A percentile compares a stretch with the other conserved stretches of the same genome.
phyloP scores from a whole-genome alignment of 306 rosid genomes.

The Cicer yamashitae region DNA sequence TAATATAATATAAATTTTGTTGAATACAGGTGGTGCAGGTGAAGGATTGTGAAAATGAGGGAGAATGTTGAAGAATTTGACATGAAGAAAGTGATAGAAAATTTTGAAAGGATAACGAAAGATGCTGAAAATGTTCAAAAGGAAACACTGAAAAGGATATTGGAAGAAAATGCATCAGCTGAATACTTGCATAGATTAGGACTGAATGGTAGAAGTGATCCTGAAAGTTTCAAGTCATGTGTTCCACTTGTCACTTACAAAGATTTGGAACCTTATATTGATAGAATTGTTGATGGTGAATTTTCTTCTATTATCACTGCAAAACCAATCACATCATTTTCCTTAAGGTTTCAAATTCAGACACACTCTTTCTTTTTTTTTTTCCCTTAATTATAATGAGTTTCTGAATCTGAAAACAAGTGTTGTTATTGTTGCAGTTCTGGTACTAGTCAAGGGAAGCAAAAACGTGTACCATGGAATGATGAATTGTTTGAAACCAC shows the following conservation, averaged over 20 bases:
- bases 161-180: conserved; percentile 75
- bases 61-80: conserved; percentile 69
- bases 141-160: conserved; percentile 69
- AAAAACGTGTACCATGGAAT: conserved; percentile 81
- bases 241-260: conserved; percentile 77
- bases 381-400: background rate
- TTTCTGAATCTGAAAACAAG: background rate
- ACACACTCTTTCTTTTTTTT: too few species aligned
- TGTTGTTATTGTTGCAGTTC: conserved; percentile 63
- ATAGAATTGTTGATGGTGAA: conserved; percentile 75
- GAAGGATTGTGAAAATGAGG: conserved; percentile 60
- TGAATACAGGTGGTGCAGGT: background rate
- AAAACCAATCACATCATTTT: conserved; percentile 75
- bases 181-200: conserved; percentile 77
- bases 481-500: conserved; percentile 83
- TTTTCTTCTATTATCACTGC: conserved; percentile 72
- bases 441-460: conserved; percentile 92
- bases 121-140: conserved; percentile 79
- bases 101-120: conserved; percentile 75
- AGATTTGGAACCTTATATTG: conserved; percentile 70
- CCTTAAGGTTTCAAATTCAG: conserved; percentile 59
- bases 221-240: conserved; percentile 75
- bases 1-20: too few species aligned
- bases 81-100: conserved; percentile 68
- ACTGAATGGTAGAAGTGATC: conserved; percentile 79